phyloP scores from a whole-genome alignment of 2,329 filamentous ascomycete genomes.

The Chrysoporthe cubensis region DNA sequence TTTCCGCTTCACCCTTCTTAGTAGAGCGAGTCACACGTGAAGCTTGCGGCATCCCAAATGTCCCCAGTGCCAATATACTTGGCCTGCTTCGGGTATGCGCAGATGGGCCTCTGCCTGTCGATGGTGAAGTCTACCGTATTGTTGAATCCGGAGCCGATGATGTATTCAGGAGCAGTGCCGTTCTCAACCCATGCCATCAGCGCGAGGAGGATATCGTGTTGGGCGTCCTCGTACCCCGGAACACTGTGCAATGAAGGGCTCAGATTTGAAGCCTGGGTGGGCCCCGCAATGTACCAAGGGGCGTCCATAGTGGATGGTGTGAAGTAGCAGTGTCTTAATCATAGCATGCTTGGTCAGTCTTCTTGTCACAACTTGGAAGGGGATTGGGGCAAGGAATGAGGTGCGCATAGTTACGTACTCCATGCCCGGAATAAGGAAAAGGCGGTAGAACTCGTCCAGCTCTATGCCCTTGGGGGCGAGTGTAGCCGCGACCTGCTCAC shows the following conservation, averaged over 20 bases:
- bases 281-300: constrained; percentile 14
- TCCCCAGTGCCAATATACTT: not conserved
- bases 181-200: constrained; percentile 52
- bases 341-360: too few relatives aligned
- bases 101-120: not conserved
- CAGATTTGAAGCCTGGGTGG: constrained; percentile 16
- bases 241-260: not conserved
- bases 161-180: constrained; percentile 43
- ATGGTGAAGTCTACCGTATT: not conserved
- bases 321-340: not conserved
- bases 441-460: constrained; percentile 31
- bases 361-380: not conserved
- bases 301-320: not conserved
- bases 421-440: constrained; percentile 57
- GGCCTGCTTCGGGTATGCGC: not conserved
- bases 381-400: not conserved
- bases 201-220: constrained; percentile 46
- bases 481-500: not conserved
- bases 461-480: not conserved
- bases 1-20: too few relatives aligned
- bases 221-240: constrained; percentile 33
- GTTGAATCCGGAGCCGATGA: constrained; percentile 5
- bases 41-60: not conserved
- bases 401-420: not conserved
- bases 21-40: not conserved